Conservation (phyloP, 257 asterid genomes). For the Leptodermis oblonga region DNA sequence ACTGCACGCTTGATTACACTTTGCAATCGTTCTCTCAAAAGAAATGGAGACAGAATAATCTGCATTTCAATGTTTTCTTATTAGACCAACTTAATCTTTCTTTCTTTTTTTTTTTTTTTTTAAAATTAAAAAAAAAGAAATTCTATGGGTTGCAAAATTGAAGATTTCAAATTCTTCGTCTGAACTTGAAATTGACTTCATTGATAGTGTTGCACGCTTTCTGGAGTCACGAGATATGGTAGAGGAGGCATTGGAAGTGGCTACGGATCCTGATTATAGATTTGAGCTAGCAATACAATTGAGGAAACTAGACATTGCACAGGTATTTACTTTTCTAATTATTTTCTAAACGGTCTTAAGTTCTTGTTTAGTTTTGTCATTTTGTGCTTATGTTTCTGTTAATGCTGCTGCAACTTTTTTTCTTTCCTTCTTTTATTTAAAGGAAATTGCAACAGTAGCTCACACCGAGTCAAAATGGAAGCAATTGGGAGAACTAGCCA, state of each 20-base stretch:
- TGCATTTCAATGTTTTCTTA: not conserved
- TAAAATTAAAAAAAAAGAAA: no score
- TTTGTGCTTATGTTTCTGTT: not conserved
- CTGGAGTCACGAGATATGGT: constrained; percentile 96
- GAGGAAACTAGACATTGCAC: constrained; percentile 79
- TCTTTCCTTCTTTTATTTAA: constrained; percentile 23
- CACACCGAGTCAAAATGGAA: constrained; percentile 91
- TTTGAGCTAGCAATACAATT: constrained; percentile 94
- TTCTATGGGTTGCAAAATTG: not conserved
- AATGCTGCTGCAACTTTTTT: constrained; percentile 7
- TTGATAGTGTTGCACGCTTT: constrained; percentile 79
- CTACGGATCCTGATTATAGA: constrained; percentile 93
- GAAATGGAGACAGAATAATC: not conserved
- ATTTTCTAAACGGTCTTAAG: not conserved
- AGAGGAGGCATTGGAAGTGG: constrained; percentile 88
- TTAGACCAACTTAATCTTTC: not conserved
- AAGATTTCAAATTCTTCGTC: not conserved
- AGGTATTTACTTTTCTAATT: constrained; percentile 41
- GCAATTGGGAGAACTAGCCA: constrained; percentile 95
- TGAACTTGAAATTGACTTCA: not conserved
- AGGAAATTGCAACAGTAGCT: constrained; percentile 82
- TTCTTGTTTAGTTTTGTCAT: not conserved
- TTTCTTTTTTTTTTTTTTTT: no score
- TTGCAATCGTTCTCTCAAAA: not conserved
- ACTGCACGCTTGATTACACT: not conserved